phyloP scores from a whole-genome alignment of 192 early-diverging fungal species.

The Thoreauomyces humboldtii region DNA sequence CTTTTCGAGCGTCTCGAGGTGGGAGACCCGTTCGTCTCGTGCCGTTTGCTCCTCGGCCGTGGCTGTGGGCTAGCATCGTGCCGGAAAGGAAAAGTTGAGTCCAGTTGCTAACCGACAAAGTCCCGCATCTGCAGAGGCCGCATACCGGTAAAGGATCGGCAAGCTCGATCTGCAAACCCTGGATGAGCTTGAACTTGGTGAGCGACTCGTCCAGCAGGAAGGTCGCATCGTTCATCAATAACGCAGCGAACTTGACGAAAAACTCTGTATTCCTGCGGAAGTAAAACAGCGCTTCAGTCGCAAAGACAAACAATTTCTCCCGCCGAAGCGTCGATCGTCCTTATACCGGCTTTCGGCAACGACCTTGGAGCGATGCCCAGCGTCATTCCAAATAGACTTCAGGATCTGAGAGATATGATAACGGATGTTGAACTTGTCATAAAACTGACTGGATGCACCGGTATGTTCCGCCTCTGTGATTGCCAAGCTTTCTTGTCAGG shows the following conservation, averaged over 20 bases:
- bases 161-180: conserved; percentile 77
- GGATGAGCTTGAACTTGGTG: conserved; percentile 81
- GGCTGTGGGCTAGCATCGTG: conserved; percentile 6
- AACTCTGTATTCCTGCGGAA: conserved; percentile 57
- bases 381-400: conserved; percentile 74
- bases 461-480: conserved; percentile 93
- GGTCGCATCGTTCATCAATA: conserved; percentile 94
- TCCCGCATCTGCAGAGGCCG: too few species aligned
- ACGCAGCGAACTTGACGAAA: conserved; percentile 83
- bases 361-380: conserved; percentile 67
- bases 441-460: conserved; percentile 89
- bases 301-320: conserved; percentile 5
- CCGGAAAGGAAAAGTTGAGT: not conserved
- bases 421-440: conserved; percentile 98
- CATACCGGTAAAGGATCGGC: conserved; percentile 52
- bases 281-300: not conserved
- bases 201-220: conserved; percentile 93
- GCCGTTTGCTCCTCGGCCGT: conserved; percentile 39
- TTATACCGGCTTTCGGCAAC: conserved; percentile 59
- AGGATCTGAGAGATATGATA: conserved; percentile 94
- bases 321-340: too few species aligned
- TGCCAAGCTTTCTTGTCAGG: too few species aligned
- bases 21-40: conserved; percentile 61
- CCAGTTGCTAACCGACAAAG: too few species aligned
- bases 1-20: conserved; percentile 67